Percentiles rank a stretch among this genome's conserved stretches.
Conservation (phyloP, 179 eudicot species). For the Corrigiola litoralis region DNA sequence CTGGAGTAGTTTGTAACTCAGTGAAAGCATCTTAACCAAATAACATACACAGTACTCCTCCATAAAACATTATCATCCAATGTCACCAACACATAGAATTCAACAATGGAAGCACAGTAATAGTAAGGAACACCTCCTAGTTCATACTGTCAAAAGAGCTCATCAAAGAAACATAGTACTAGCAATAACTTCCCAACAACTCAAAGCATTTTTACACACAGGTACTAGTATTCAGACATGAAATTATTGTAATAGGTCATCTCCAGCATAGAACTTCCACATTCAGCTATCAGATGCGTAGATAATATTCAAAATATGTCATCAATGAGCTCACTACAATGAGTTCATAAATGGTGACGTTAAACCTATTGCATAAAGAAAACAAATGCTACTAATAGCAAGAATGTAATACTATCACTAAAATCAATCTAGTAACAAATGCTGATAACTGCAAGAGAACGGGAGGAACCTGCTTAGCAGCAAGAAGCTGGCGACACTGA, state of each 20-base stretch:
- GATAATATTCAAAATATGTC: too few relatives aligned
- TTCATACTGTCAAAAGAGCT: too few relatives aligned
- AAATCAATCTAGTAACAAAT: neutral
- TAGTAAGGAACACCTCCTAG: too few relatives aligned
- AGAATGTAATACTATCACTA: neutral
- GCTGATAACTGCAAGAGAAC: neutral
- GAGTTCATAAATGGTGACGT: too few relatives aligned
- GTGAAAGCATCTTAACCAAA: neutral
- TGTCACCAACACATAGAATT: too few relatives aligned
- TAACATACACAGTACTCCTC: neutral
- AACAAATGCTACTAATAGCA: neutral
- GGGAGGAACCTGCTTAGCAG: constrained; percentile 72
- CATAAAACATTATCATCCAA: too few relatives aligned
- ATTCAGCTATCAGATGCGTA: too few relatives aligned
- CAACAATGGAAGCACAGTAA: too few relatives aligned
- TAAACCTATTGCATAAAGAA: too few relatives aligned
- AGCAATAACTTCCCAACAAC: neutral
- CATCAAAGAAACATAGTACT: neutral
- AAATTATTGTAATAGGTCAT: neutral
- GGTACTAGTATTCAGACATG: neutral
- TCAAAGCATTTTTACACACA: neutral
- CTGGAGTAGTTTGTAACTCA: neutral
- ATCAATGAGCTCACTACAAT: neutral
- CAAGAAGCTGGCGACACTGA: constrained; percentile 79
- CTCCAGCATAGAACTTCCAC: neutral